A percentile compares a stretch with the other conserved stretches of the same genome.
phyloP scores from a whole-genome alignment of 2,329 filamentous ascomycete species.

The Fusarium goolgardi region DNA sequence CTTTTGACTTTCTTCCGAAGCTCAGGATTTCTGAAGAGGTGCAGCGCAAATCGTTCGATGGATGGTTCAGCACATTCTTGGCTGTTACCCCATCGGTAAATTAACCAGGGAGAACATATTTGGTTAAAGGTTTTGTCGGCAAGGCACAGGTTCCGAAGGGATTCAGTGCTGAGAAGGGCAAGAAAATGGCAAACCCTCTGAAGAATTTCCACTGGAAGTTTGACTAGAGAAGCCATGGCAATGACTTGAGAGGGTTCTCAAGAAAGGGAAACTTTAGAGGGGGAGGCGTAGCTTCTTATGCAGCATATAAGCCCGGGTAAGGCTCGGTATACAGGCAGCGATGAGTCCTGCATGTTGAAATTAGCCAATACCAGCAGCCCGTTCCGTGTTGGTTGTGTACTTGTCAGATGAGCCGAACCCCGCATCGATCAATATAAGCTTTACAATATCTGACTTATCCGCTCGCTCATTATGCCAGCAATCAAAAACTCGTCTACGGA shows the following conservation, averaged over 20 bases:
- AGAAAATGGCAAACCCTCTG: background rate
- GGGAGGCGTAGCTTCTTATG: background rate
- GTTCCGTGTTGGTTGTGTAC: no score
- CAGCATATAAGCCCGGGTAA: background rate
- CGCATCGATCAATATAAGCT: no score
- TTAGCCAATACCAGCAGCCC: no score
- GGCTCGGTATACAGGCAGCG: no score
- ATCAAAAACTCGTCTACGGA: no score
- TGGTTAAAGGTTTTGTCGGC: background rate
- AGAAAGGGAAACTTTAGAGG: no score
- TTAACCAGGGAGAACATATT: background rate
- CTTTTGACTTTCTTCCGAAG: background rate
- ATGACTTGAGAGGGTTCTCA: background rate
- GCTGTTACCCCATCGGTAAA: background rate
- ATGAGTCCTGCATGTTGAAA: no score
- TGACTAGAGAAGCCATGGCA: background rate
- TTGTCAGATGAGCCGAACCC: no score
- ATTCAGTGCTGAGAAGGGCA: fast-evolving
- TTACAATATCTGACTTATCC: no score
- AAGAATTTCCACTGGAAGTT: background rate
- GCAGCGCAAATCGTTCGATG: background rate
- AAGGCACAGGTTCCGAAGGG: background rate
- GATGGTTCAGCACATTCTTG: background rate
- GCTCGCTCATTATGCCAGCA: no score
- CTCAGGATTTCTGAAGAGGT: background rate